Evolutionary conservation across 306 rosid genomes (phyloP), one percentile per base, ranked within the genome.

Genomic region (Amphicarpaea edgeworthii): DNA sequence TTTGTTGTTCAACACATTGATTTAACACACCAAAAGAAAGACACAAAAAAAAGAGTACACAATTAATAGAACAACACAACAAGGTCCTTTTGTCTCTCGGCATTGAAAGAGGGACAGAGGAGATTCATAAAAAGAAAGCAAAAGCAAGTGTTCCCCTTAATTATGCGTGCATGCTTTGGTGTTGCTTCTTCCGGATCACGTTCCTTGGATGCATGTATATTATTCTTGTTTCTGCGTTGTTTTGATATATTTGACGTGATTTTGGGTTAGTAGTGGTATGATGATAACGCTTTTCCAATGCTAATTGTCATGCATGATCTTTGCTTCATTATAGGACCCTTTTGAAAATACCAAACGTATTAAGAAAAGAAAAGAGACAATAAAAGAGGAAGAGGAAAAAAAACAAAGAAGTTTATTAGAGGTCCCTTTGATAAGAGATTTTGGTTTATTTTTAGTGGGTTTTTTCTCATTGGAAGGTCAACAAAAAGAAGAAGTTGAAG

Each of bases 1-100:
- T 50, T 76, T 66, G 46, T 53, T 65, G n/a, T 54, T 77, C 7
- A 14, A 28, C 6, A 6, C 74, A 77, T 16, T 8, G 17, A 26
- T 66, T 66, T 47, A 66, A 66, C n/a, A 26, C 46, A 66, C n/a
- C 34, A 40, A 16, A 65, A 65, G 8, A 45, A 21, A 73, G 6
- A 12, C 40, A 17, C 8, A 12, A 73, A n/a, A n/a, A n/a, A n/a
- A n/a, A n/a, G n/a, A 76, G 15, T 16, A 65, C 32, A 40, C 8
- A 66, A n/a, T n/a, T n/a, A 66, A 49, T 26, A 3, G 6, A 24
- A 28, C 17, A 24, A 28, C 17, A 19, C 23, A 60, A 63, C 59
- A 8, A 23, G 72, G 73, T 77, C 77, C 79, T 84, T 71, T 69
- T 75, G 84, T 70, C 76, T 78, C 75, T 72, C 19, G 12, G 9